Evolutionary conservation across 2,329 filamentous ascomycete genomes (phyloP), one percentile per base, ranked within the genome.

Genomic region (Helicocarpus griseus): DNA sequence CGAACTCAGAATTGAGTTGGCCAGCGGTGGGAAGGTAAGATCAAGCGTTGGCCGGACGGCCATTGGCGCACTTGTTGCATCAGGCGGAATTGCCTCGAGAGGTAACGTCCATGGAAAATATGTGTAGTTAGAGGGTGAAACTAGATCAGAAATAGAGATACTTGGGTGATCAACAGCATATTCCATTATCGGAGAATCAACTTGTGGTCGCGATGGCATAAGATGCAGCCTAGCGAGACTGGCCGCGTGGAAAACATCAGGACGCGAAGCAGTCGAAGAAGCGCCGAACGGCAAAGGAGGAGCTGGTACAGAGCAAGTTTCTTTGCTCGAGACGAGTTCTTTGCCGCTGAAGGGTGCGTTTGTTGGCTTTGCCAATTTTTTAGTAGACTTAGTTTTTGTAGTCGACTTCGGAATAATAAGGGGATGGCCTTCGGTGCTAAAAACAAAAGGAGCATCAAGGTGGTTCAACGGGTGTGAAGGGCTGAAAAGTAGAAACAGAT

Each of bases 51-150:
- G 76, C 17, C 85, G 84, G 52, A 82, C 75, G 4, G 81, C 77
- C 57, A 95, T 83, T 11, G 79, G 81, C 4, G 84, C 77, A 58
- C 88, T 95, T n/a, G 78, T 85, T 0, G 86, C 91, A 61, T 94
- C 82, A 8, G 73, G 69, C 0, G 90, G 89, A 2, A 96, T 77
- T 59, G 95, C 75, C 24, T 80, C 77, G 1, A 76, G 73, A 0
- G 93, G 91, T 0, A 98, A 73, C 0, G 93, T 97, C 91, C 91
- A 97, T 0, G 93, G 93, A 62, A 89, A 97, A 60, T 87, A 84
- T 0, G 86, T 91, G 65, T 90, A 84, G 61, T 95, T 95, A 0
- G 82, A 83, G 5, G 79, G 80, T 13, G 82, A 83, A 54, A 64
- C 72, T 51, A 76, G 69, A 62, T 78, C 80, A 6, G 75, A 73